phyloP scores from a whole-genome alignment of 2,329 filamentous ascomycete genomes.

The Talaromyces marneffei region DNA sequence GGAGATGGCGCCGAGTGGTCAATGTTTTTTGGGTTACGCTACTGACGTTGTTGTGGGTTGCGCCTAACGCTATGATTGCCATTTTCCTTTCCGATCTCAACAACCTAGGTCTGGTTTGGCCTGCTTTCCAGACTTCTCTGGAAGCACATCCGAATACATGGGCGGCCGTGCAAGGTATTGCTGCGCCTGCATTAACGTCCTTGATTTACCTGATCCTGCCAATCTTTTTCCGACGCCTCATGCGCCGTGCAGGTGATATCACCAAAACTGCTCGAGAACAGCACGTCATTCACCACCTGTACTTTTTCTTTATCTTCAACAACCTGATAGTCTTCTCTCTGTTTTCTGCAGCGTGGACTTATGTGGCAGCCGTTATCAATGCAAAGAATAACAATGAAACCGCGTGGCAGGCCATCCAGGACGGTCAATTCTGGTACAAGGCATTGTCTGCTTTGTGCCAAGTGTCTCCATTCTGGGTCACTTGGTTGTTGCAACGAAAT shows the following conservation, averaged over 20 bases:
- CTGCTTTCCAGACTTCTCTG: slow-evolving; percentile 63
- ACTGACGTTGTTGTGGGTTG: slow-evolving; percentile 80
- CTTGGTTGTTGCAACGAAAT: slow-evolving; percentile 87
- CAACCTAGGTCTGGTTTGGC: slow-evolving; percentile 77
- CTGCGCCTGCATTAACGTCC: slow-evolving; percentile 80
- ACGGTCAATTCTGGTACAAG: slow-evolving; percentile 56
- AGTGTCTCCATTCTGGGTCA: slow-evolving; percentile 89
- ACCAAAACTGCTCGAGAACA: slow-evolving; percentile 89
- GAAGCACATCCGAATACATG: slow-evolving; percentile 60
- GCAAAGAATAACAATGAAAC: slow-evolving; percentile 52
- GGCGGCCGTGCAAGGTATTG: slow-evolving; percentile 87
- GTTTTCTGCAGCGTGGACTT: slow-evolving; percentile 76
- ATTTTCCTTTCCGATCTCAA: slow-evolving; percentile 83
- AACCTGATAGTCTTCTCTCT: slow-evolving; percentile 91
- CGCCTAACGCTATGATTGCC: slow-evolving; percentile 87
- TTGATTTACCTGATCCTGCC: slow-evolving; percentile 82
- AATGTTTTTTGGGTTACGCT: slow-evolving; percentile 79
- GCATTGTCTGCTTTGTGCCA: slow-evolving; percentile 71
- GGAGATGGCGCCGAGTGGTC: slow-evolving; percentile 66
- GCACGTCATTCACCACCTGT: slow-evolving; percentile 85
- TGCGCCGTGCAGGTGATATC: slow-evolving; percentile 75
- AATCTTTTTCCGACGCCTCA: slow-evolving; percentile 82
- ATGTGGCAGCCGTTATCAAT: slow-evolving; percentile 60
- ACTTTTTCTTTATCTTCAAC: slow-evolving; percentile 96
- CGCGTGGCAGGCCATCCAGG: slow-evolving; percentile 63